phyloP scores from a whole-genome alignment of 768 basidiomycete species.

The Russula earlei region DNA sequence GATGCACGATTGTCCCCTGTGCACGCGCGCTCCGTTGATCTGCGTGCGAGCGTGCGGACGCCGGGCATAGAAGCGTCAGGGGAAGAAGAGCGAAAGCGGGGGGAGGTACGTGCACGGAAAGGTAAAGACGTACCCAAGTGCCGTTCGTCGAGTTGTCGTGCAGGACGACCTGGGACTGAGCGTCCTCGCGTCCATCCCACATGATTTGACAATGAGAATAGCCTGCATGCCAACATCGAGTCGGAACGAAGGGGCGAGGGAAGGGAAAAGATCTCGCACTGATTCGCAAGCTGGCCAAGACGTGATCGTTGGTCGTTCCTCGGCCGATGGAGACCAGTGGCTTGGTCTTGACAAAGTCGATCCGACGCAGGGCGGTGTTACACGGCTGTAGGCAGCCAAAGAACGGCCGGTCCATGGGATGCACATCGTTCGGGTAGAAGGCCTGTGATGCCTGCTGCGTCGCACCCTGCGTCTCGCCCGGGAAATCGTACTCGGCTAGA shows the following conservation, averaged over 20 bases:
- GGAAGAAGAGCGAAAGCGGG: neutral
- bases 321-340: conserved; percentile 12
- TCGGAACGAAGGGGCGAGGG: neutral
- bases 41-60: conserved; percentile 21
- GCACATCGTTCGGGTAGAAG: neutral
- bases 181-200: conserved; percentile 47
- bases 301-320: conserved; percentile 33
- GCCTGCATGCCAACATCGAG: conserved; percentile 27
- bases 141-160: conserved; percentile 62
- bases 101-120: neutral
- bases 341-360: conserved; percentile 13
- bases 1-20: conserved; percentile 42
- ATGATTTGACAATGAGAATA: conserved; percentile 47
- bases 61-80: too few species aligned
- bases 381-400: conserved; percentile 14
- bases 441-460: conserved; percentile 17
- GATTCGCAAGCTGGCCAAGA: conserved; percentile 63
- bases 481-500: conserved; percentile 4
- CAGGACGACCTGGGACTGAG: conserved; percentile 38
- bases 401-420: conserved; percentile 13
- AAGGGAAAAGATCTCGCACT: conserved; percentile 37
- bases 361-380: conserved; percentile 1
- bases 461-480: conserved; percentile 13
- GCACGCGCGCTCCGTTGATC: conserved; percentile 64
- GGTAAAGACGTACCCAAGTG: conserved; percentile 45